Base-by-base conservation (phyloP, 73 alveolate genomes). In the Symbiodinium pilosum region DNA sequence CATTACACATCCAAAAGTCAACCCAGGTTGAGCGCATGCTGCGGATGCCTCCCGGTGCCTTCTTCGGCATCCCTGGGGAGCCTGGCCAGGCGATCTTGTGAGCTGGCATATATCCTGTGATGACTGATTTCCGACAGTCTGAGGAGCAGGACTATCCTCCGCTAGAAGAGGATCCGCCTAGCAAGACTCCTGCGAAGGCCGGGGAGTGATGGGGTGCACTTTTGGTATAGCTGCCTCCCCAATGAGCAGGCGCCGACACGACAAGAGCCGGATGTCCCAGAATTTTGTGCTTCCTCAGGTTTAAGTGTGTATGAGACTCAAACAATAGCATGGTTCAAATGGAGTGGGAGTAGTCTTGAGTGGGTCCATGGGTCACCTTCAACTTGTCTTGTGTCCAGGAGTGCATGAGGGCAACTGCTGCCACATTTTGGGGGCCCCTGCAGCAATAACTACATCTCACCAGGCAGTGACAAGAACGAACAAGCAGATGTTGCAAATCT, bases 51-150 rank as follows among this genome's bases (percentile, higher is more conserved):
- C 97, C 97, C 8, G 97, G 97, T 34, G 87, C 97, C 28, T 91
- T 91, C 81, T 91, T 91, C n/a, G 97, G 97, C 47, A 91, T 91
- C 3, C 97, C 97, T 41, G 97, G 97, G 28, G 97, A 91, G 69
- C 83, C 97, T 28, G 97, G 97, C 39, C 95, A 89, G 95, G 95
- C 81, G 38, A 56, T 18, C 75, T 30, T 26, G 73, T 54, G 5
- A 9, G 73, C 73, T 6, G 32, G 12, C 28, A 30, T 12, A 4
- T 30, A 26, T n/a, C 32, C 73, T 1, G 68, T 24, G 21, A 16
- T 24, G 6, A 28, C 6, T 69, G 34, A 4, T 16, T 68, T 12
- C 41, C 83, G 34, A 30, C 39, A 36, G n/a, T 0, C 89, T 30
- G 51, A 59, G 95, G 95, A 89, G 87, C 95, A 59, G 43, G 95